These are phyloP conservation scores for Nitzschia sp. DNA, from an alignment of 108 stramenopile species.

Conservation along the genomic window DNA sequence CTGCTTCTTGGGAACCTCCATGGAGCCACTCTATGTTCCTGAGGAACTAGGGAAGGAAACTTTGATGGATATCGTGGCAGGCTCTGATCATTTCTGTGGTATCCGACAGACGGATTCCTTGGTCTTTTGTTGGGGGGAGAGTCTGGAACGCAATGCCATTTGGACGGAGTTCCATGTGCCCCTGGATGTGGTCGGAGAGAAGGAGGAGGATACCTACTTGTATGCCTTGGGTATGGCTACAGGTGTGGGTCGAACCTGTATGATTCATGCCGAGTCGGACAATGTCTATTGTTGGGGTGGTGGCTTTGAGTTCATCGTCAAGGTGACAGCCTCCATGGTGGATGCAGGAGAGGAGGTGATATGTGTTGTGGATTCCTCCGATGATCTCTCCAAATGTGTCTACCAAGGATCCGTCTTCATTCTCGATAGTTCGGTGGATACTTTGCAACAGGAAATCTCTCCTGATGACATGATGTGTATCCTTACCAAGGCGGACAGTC, in stretches of 20 bases:
- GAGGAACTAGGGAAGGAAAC: neutral
- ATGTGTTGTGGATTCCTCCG: conserved; percentile 3
- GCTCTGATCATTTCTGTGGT: neutral
- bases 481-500: neutral
- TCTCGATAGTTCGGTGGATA: neutral
- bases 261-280: neutral
- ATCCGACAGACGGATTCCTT: neutral
- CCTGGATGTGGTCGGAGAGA: no score
- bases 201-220: neutral
- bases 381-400: conserved; percentile 7
- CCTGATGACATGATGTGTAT: conserved; percentile 5
- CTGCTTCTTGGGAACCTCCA: no score
- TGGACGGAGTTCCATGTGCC: no score
- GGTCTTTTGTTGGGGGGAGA: conserved; percentile 5
- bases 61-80: no score
- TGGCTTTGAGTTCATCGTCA: neutral
- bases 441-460: neutral
- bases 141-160: no score
- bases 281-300: conserved; percentile 8
- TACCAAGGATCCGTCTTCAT: neutral
- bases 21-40: neutral
- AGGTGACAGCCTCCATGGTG: neutral
- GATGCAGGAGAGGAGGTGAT: conserved; percentile 3
- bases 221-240: conserved; percentile 1
- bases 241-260: neutral